phyloP scores from a whole-genome alignment of 768 basidiomycete species.

The Pisolithus sp. region DNA sequence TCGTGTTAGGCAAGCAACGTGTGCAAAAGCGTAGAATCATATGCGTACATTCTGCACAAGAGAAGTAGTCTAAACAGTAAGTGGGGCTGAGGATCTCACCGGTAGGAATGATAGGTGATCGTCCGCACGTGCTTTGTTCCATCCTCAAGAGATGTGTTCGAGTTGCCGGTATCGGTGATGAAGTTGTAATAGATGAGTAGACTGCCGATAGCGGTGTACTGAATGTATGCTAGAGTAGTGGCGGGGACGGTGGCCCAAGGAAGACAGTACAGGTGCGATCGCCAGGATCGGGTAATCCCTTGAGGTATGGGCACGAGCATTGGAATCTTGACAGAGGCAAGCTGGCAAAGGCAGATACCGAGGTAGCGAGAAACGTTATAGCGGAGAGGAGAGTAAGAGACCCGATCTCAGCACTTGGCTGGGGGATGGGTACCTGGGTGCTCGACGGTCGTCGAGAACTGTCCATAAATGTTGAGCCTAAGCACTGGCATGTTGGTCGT shows the following conservation, averaged over 20 bases:
- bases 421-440: no score
- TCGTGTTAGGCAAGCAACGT: not conserved
- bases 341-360: constrained; percentile 5
- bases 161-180: constrained; percentile 27
- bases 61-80: constrained; percentile 11
- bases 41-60: constrained; percentile 31
- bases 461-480: no score
- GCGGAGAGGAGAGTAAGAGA: constrained; percentile 4
- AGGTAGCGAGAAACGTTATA: constrained; percentile 4
- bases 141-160: constrained; percentile 27
- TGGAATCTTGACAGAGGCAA: constrained; percentile 10
- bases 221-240: constrained; percentile 8
- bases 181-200: constrained; percentile 24
- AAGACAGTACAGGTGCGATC: constrained; percentile 12
- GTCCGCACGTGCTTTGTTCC: constrained; percentile 15
- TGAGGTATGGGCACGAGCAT: constrained; percentile 10
- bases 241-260: constrained; percentile 12
- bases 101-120: constrained; percentile 18
- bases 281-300: constrained; percentile 12
- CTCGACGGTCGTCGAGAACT: no score
- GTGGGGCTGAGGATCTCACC: constrained; percentile 11
- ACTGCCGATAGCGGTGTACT: constrained; percentile 19
- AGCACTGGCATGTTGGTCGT: no score
- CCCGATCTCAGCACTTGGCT: constrained; percentile 6
- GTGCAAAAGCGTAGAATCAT: not conserved